phyloP scores from a whole-genome alignment of 108 stramenopile species.

The Skeletonema menzelii region DNA sequence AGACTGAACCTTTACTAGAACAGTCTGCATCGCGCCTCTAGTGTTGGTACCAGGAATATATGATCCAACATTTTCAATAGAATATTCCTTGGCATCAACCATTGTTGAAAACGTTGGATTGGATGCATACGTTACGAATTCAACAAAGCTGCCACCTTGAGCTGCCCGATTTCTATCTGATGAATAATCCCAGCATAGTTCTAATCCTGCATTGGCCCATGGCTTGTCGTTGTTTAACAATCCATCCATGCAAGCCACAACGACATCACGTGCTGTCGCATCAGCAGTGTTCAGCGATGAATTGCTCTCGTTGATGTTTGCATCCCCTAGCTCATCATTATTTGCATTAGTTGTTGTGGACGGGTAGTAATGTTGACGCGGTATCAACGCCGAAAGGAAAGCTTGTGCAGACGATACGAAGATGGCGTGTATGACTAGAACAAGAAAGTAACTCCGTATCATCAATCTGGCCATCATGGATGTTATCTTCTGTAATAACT shows the following conservation, averaged over 20 bases:
- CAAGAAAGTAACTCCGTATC: not conserved
- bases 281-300: not conserved
- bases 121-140: constrained; percentile 64
- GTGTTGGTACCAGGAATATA: constrained; percentile 57
- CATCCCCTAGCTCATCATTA: not conserved
- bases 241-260: constrained; percentile 57
- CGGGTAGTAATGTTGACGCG: not conserved
- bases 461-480: not conserved
- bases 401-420: not conserved
- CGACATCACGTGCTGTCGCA: constrained; percentile 46
- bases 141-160: constrained; percentile 65
- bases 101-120: constrained; percentile 77
- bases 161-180: constrained; percentile 74
- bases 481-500: too few relatives aligned
- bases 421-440: not conserved
- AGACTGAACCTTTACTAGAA: constrained; percentile 52
- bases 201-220: constrained; percentile 49
- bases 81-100: constrained; percentile 54
- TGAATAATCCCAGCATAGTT: constrained; percentile 74
- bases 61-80: constrained; percentile 57
- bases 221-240: constrained; percentile 48
- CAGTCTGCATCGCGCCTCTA: constrained; percentile 78
- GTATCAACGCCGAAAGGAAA: not conserved
- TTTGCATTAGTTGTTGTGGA: not conserved
- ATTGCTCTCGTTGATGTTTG: not conserved